Evolutionary conservation across 2,329 filamentous ascomycete genomes (phyloP).

Genomic region (Harringtonia lauricola): DNA sequence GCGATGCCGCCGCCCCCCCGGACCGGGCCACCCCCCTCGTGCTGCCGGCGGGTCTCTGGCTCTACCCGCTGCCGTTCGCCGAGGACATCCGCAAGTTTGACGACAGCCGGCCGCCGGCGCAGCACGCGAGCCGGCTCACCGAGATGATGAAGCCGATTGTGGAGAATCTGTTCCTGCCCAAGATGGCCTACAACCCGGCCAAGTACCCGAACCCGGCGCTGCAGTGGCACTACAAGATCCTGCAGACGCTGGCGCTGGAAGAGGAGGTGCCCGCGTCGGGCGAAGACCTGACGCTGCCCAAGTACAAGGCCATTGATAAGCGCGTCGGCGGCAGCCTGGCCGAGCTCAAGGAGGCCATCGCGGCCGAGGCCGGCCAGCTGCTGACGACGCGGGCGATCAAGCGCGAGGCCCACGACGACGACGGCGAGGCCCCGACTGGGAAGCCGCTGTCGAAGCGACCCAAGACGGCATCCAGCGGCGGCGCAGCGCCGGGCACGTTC

Average conservation of each 20-base stretch:
- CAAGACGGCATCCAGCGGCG: constrained; percentile 32
- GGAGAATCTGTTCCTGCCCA: constrained; percentile 80
- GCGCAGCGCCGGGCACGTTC: constrained; percentile 21
- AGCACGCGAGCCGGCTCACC: constrained; percentile 58
- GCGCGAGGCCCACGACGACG: constrained; percentile 36
- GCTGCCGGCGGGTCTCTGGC: constrained; percentile 77
- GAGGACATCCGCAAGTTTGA: constrained; percentile 79
- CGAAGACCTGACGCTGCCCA: constrained; percentile 72
- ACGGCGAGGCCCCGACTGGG: constrained; percentile 20
- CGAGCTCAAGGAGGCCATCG: constrained; percentile 63
- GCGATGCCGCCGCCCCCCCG: constrained; percentile 23
- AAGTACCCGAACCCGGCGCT: constrained; percentile 88
- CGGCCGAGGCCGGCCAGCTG: constrained; percentile 35
- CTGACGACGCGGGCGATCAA: constrained; percentile 34
- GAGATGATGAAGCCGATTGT: constrained; percentile 75
- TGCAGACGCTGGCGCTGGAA: constrained; percentile 83
- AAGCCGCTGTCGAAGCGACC: constrained; percentile 35
- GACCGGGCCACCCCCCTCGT: constrained; percentile 54
- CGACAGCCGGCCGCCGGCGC: constrained; percentile 37
- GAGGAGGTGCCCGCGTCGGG: constrained; percentile 72
- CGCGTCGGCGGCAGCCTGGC: constrained; percentile 69
- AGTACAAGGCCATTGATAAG: constrained; percentile 81
- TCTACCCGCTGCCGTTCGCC: constrained; percentile 76
- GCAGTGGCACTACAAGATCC: constrained; percentile 94
- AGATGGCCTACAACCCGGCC: constrained; percentile 68